Evolutionary conservation across 805 yeast species (phyloP).

Genomic region (Teunomyces kruisii): DNA sequence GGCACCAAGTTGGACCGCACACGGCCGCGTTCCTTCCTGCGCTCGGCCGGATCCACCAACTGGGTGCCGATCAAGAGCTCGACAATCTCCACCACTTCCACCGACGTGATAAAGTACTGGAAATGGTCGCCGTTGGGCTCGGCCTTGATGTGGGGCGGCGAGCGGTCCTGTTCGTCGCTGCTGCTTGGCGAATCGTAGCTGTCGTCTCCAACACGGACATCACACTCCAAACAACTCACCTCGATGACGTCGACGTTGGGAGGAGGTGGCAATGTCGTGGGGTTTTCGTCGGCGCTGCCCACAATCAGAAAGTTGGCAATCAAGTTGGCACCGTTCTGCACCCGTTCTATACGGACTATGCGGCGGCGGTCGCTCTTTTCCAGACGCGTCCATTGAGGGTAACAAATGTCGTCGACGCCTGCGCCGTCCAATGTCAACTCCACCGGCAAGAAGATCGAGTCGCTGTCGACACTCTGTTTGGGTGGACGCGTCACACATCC

Average conservation of each 20-base stretch:
- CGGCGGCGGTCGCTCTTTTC: constrained; percentile 55
- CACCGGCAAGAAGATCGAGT: constrained; percentile 44
- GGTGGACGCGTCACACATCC: constrained; percentile 60
- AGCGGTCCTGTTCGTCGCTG: constrained; percentile 21
- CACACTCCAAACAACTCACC: constrained; percentile 58
- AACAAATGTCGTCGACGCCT: constrained; percentile 46
- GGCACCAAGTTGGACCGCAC: constrained; percentile 66
- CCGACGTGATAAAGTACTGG: constrained; percentile 58
- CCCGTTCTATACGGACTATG: constrained; percentile 56
- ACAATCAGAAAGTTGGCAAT: constrained; percentile 50
- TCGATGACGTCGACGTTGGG: constrained; percentile 49
- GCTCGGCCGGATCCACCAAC: constrained; percentile 45
- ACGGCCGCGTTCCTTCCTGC: constrained; percentile 65
- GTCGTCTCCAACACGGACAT: constrained; percentile 27
- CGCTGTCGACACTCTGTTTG: constrained; percentile 29
- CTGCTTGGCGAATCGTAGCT: constrained; percentile 22
- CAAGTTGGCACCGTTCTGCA: constrained; percentile 48
- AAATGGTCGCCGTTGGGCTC: constrained; percentile 25
- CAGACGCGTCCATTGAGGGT: constrained; percentile 47
- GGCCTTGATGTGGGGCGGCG: constrained; percentile 11
- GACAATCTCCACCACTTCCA: constrained; percentile 65
- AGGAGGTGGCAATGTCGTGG: constrained; percentile 31
- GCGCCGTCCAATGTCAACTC: constrained; percentile 47
- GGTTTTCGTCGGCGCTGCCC: constrained; percentile 51
- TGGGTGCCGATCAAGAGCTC: constrained; percentile 58